These are phyloP conservation scores for Penicillium oxalicum DNA, from an alignment of 2,329 filamentous ascomycete genomes.

Conservation along the genomic window DNA sequence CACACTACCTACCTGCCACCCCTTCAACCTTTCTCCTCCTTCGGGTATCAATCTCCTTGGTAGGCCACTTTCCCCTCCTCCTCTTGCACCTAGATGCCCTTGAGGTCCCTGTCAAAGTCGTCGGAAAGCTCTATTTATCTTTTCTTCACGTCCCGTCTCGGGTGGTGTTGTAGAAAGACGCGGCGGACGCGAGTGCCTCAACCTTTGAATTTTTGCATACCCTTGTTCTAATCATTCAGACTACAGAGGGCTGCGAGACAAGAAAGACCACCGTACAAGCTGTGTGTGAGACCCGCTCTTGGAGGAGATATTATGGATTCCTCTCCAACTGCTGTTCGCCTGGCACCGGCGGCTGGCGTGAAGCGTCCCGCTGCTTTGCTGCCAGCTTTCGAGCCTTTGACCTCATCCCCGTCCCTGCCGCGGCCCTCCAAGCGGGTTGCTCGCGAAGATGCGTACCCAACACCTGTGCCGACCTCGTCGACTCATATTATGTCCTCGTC, in stretches of 20 bases:
- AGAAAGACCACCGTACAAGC: constrained; percentile 5
- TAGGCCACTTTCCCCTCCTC: constrained; percentile 17
- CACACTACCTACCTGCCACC: constrained; percentile 18
- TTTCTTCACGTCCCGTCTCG: constrained; percentile 8
- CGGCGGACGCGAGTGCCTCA: constrained; percentile 21
- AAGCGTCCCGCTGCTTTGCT: constrained; percentile 45
- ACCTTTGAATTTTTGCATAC: constrained; percentile 19
- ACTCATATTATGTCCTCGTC: constrained; percentile 87
- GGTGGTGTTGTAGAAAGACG: constrained; percentile 7
- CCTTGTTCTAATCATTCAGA: constrained; percentile 1
- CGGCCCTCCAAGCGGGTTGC: constrained; percentile 43
- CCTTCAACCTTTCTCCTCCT: constrained; percentile 17
- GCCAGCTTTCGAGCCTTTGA: constrained; percentile 46
- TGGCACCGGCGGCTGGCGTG: constrained; percentile 34
- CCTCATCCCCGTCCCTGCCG: constrained; percentile 45
- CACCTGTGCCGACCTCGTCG: constrained; percentile 87
- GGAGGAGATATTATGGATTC: constrained; percentile 33
- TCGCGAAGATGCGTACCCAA: constrained; percentile 63
- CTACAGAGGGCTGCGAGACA: constrained; percentile 4
- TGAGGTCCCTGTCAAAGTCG: constrained; percentile 2
- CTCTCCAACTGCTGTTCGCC: constrained; percentile 33
- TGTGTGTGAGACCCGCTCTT: constrained; percentile 9
- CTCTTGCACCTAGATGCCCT: constrained; percentile 14
- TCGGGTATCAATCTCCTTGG: constrained; percentile 20
- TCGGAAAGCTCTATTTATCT: constrained; percentile 11